Evolutionary conservation across 2,329 filamentous ascomycete genomes (phyloP), one percentile per base, ranked within the genome.

Genomic region (Colletotrichum sp.): DNA sequence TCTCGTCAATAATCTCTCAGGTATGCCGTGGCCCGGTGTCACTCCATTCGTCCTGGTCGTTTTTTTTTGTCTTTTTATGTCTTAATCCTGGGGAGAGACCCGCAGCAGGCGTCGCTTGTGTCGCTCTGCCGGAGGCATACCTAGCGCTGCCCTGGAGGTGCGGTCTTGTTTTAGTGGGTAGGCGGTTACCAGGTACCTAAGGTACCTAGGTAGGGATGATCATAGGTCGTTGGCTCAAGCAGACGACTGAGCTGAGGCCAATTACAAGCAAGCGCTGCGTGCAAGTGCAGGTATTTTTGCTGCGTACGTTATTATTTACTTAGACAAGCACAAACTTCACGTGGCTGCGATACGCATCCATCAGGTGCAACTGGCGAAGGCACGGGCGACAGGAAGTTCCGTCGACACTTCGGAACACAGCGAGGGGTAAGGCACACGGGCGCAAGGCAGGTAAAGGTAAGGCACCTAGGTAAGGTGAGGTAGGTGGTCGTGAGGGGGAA

Each of bases 41-140:
- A 39, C 32, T 67, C 30, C 34, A 39, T 57, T 52, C 10, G 28
- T 39, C n/a, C 28, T 36, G n/a, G 48, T 36, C 28, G 5, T 21
- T 68, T 28, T 21, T 28, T 57, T 36, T 48, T 68, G 7, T 36
- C n/a, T 24, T 10, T 28, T 21, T 43, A 59, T 16, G 43, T 52
- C n/a, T 52, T 21, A 52, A 52, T 63, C 36, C 30, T 63, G 69
- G 61, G 68, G 34, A 30, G 30, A 28, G 63, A 68, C 73, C 69
- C 55, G 52, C 39, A 30, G 36, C 55, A 72, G 72, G 24, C 21
- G 63, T 30, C 55, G 69, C 72, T 67, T 64, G 69, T 72, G 69
- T 75, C 72, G 72, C 68, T 75, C 72, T 75, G 72, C 72, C 63
- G 63, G 39, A 61, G 68, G 55, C 61, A 61, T 72, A n/a, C n/a